Conservation (phyloP, 805 yeast genomes). For the Ogataea trehaloabstinens region DNA sequence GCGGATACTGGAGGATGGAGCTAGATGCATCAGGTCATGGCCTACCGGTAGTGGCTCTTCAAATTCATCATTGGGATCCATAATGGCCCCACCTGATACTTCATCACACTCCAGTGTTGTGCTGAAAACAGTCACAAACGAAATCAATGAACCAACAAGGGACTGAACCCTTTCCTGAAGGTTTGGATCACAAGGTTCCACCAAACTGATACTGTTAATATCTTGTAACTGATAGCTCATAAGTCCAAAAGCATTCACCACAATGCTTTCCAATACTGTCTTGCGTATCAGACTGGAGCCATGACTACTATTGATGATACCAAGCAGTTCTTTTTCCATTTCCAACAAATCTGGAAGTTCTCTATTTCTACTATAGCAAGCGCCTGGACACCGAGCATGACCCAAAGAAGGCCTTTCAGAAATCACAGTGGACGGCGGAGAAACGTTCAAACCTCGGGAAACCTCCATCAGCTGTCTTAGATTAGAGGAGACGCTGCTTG, state of each 20-base stretch:
- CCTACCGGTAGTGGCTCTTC: too few relatives aligned
- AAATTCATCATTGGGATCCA: slow-evolving; percentile 12
- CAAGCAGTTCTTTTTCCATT: slow-evolving; percentile 13
- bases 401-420: background rate
- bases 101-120: slow-evolving; percentile 2
- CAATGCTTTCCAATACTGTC: slow-evolving; percentile 12
- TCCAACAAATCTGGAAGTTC: slow-evolving; percentile 12
- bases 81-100: background rate
- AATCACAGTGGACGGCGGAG: slow-evolving; percentile 1
- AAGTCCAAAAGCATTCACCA: slow-evolving; percentile 15
- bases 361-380: background rate
- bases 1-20: background rate
- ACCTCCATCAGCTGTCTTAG: slow-evolving; percentile 15
- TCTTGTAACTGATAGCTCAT: slow-evolving; percentile 9
- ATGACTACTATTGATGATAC: slow-evolving; percentile 8
- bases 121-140: slow-evolving; percentile 27
- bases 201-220: slow-evolving; percentile 4
- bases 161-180: slow-evolving; percentile 33
- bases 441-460: slow-evolving; percentile 5
- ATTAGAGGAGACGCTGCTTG: slow-evolving; percentile 16
- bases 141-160: slow-evolving; percentile 31
- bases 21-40: background rate
- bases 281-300: slow-evolving; percentile 10
- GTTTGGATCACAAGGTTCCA: slow-evolving; percentile 21
- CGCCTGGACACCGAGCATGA: background rate